phyloP scores from a whole-genome alignment of 345 rosid genomes.

The Pugionium dolabratum region DNA sequence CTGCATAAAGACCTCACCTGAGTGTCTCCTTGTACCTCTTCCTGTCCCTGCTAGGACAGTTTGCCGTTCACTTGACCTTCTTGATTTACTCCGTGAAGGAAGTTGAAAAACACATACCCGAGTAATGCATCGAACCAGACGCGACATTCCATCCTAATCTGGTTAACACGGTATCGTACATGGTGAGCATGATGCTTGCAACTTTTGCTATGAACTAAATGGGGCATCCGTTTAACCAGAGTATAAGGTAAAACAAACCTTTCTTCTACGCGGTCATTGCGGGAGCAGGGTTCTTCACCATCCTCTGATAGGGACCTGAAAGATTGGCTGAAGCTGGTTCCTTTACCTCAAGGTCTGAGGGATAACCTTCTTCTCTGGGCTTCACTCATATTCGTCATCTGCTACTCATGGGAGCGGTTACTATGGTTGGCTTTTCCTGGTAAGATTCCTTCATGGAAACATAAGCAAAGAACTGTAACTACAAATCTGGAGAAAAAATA shows the following conservation, averaged over 20 bases:
- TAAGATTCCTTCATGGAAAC: constrained; percentile 76
- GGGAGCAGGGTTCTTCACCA: constrained; percentile 74
- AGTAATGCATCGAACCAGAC: constrained; percentile 96
- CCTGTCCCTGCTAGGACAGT: constrained; percentile 96
- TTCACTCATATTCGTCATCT: constrained; percentile 61
- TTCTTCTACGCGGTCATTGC: constrained; percentile 73
- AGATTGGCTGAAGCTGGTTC: constrained; percentile 88
- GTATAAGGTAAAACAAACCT: constrained; percentile 84
- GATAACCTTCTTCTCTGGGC: constrained; percentile 88
- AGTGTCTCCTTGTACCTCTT: constrained; percentile 81
- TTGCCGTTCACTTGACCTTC: constrained; percentile 77
- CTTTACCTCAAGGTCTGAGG: constrained; percentile 76
- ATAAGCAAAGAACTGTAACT: constrained; percentile 54
- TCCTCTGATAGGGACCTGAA: constrained; percentile 86
- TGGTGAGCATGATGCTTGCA: constrained; percentile 98
- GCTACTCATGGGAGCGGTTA: constrained; percentile 81
- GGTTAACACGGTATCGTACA: constrained; percentile 97
- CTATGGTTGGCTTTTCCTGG: constrained; percentile 89
- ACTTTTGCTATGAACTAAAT: constrained; percentile 96
- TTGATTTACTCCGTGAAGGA: constrained; percentile 77
- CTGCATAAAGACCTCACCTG: constrained; percentile 84
- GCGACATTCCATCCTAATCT: constrained; percentile 89
- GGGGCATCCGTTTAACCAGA: constrained; percentile 98
- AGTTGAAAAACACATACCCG: constrained; percentile 96
- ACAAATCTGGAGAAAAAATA: constrained; percentile 61